These are phyloP conservation scores for Chlorella sorokiniana DNA, from an alignment of 139 green algal species.

Conservation along the genomic window DNA sequence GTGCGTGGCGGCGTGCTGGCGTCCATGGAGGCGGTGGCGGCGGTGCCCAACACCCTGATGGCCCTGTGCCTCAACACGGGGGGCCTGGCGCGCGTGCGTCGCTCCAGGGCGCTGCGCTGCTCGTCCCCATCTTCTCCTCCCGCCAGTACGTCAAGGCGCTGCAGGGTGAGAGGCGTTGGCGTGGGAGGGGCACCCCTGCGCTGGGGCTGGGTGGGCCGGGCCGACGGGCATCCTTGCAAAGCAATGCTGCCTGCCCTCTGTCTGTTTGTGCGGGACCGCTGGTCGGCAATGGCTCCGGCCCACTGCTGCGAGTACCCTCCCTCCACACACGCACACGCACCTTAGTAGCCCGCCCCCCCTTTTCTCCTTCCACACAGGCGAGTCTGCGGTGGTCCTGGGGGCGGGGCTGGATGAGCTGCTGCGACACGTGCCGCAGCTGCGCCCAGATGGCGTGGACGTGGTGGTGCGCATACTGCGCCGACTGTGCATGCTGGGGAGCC, in stretches of 20 bases:
- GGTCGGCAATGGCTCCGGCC: too few species aligned
- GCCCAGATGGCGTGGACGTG: conserved; percentile 65
- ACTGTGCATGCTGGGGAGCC: conserved; percentile 59
- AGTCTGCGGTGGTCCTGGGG: conserved; percentile 81
- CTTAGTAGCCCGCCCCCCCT: neutral
- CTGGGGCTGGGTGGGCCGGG: neutral
- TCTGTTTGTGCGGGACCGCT: too few species aligned
- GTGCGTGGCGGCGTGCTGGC: conserved; percentile 62
- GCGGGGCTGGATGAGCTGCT: conserved; percentile 90
- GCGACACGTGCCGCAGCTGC: conserved; percentile 79
- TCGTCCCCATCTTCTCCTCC: conserved; percentile 82
- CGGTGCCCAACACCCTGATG: conserved; percentile 79
- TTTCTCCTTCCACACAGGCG: conserved; percentile 54
- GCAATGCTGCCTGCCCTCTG: too few species aligned
- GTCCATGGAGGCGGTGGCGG: conserved; percentile 77
- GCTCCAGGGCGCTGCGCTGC: conserved; percentile 62
- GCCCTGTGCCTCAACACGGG: conserved; percentile 88
- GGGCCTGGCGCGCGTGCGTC: conserved; percentile 74
- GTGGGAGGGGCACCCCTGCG: too few species aligned
- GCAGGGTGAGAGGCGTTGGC: conserved; percentile 27
- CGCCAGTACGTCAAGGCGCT: conserved; percentile 48
- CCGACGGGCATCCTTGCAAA: neutral
- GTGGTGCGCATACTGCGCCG: conserved; percentile 69
- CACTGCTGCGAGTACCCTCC: neutral
- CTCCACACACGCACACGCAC: neutral